Conservation (phyloP, 2,329 filamentous ascomycete species). For the Colletotrichum sp. region DNA sequence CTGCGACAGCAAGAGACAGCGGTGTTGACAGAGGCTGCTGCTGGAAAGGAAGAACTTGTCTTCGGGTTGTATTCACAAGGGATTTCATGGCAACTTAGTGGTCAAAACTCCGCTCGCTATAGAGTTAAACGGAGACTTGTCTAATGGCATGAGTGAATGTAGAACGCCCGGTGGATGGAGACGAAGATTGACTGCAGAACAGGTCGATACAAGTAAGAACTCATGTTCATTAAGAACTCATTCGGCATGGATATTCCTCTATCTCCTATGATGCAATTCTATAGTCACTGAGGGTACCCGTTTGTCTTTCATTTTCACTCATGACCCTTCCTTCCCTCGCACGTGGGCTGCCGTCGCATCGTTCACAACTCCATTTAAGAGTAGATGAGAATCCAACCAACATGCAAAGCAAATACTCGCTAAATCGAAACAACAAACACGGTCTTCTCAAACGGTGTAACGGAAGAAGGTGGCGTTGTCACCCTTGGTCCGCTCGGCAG, state of each 20-base stretch:
- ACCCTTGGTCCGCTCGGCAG: conserved; percentile 56
- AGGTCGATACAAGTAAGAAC: neutral
- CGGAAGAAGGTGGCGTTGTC: conserved; percentile 63
- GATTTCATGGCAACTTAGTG: neutral
- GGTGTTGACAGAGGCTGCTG: neutral
- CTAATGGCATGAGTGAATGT: neutral
- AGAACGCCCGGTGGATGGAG: neutral
- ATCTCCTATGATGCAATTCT: neutral
- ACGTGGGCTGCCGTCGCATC: neutral
- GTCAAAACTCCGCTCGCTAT: neutral
- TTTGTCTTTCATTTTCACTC: neutral
- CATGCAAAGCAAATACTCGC: neutral
- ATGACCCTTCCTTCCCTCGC: neutral
- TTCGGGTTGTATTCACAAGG: neutral
- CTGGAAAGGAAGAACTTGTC: neutral
- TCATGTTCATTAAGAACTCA: neutral
- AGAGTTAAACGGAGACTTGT: neutral
- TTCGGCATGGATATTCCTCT: neutral
- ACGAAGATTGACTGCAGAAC: neutral
- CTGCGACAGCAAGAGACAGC: neutral
- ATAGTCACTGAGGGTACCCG: neutral
- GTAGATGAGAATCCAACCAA: neutral
- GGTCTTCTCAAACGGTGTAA: conserved; percentile 48
- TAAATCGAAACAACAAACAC: neutral
- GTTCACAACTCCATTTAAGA: neutral